phyloP scores from a whole-genome alignment of 108 stramenopile genomes.

The Nitzschia putrida region DNA sequence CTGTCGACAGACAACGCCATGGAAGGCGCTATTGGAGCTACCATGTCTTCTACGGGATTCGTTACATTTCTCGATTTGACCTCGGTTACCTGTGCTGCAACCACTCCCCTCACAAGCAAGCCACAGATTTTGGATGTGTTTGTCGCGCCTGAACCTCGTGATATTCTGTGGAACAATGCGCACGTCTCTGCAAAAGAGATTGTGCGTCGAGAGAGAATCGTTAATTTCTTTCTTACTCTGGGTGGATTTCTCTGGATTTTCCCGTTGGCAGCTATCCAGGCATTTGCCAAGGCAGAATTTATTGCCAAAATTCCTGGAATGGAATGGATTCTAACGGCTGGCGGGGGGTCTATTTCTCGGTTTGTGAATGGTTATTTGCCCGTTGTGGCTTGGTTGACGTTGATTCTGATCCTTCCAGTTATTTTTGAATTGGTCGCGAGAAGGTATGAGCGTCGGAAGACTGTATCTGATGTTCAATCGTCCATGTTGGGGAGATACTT shows the following conservation, averaged over 20 bases:
- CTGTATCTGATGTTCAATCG: conserved; percentile 73
- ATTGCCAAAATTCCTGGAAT: conserved; percentile 59
- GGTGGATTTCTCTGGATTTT: conserved; percentile 87
- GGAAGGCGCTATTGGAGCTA: conserved; percentile 64
- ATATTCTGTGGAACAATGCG: conserved; percentile 85
- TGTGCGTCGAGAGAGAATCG: conserved; percentile 56
- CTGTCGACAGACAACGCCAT: conserved; percentile 32
- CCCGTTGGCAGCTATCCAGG: conserved; percentile 82
- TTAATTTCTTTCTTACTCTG: conserved; percentile 64
- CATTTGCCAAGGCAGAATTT: conserved; percentile 76
- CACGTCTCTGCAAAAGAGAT: conserved; percentile 51
- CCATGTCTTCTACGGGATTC: conserved; percentile 88
- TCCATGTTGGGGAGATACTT: conserved; percentile 87
- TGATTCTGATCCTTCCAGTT: conserved; percentile 76
- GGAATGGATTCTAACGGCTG: conserved; percentile 54
- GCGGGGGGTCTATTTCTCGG: conserved; percentile 57
- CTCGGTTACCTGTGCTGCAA: conserved; percentile 71
- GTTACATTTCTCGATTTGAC: conserved; percentile 85
- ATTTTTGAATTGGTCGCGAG: conserved; percentile 78
- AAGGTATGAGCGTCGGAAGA: conserved; percentile 78
- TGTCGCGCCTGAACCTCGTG: conserved; percentile 85
- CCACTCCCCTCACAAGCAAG: conserved; percentile 69
- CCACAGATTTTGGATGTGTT: conserved; percentile 58
- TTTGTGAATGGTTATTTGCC: conserved; percentile 91
- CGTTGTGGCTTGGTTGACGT: conserved; percentile 73